phyloP scores from a whole-genome alignment of 768 basidiomycete species.

The Peribolospora kevripleyi region DNA sequence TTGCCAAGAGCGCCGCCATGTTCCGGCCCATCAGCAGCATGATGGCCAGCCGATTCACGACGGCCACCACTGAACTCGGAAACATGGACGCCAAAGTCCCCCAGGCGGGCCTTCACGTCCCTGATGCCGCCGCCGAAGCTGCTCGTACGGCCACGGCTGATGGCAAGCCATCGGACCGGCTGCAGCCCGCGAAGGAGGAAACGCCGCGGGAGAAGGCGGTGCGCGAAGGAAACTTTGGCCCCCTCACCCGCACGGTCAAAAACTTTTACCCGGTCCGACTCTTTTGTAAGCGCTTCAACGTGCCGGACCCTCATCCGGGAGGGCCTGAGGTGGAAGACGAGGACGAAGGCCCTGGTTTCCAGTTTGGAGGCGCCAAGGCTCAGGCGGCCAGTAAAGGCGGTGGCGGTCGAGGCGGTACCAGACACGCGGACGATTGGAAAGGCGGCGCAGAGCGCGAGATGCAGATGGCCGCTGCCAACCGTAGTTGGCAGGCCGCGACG shows the following conservation, averaged over 20 bases:
- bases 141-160: constrained; percentile 18
- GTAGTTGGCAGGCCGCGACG: no score
- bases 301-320: constrained; percentile 57
- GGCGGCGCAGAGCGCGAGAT: no score
- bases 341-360: background rate
- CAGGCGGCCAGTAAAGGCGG: no score
- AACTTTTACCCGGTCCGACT: constrained; percentile 62
- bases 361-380: constrained; percentile 1
- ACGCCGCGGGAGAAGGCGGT: constrained; percentile 63
- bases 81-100: constrained; percentile 34
- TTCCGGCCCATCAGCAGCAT: constrained; percentile 80
- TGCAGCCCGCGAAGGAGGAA: constrained; percentile 31
- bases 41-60: constrained; percentile 86
- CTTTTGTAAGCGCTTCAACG: constrained; percentile 79
- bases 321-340: constrained; percentile 12
- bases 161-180: constrained; percentile 24
- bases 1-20: constrained; percentile 59
- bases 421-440: background rate
- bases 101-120: background rate
- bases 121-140: background rate
- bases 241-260: constrained; percentile 47
- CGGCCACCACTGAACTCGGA: constrained; percentile 30
- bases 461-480: no score
- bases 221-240: constrained; percentile 66
- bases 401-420: no score